Evolutionary conservation across 108 stramenopile species (phyloP).

Genomic region (Cylindrotheca fusiformis): DNA sequence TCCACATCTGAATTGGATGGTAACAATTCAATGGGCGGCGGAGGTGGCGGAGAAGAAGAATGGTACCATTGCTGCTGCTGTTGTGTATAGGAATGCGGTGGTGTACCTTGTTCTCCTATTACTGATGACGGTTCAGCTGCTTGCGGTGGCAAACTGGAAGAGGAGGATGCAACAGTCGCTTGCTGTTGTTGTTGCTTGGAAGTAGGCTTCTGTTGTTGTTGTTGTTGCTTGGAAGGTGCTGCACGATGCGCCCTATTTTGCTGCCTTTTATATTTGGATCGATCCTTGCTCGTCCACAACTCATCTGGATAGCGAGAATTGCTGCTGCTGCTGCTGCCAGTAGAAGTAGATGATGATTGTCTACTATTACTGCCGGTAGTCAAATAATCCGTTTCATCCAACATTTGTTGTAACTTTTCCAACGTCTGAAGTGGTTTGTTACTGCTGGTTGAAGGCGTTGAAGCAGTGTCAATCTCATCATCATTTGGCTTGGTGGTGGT

Average conservation of each 20-base stretch:
- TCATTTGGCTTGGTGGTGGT: background rate
- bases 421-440: slow-evolving; percentile 67
- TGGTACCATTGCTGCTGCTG: slow-evolving; percentile 34
- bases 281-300: slow-evolving; percentile 83
- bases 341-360: background rate
- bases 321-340: slow-evolving; percentile 11
- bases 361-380: slow-evolving; percentile 22
- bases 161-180: background rate
- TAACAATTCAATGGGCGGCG: background rate
- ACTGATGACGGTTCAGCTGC: slow-evolving; percentile 27
- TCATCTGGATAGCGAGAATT: slow-evolving; percentile 6
- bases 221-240: slow-evolving; percentile 2
- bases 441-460: slow-evolving; percentile 7
- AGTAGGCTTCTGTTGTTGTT: slow-evolving; percentile 12
- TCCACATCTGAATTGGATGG: slow-evolving; percentile 40
- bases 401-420: slow-evolving; percentile 76
- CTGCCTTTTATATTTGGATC: slow-evolving; percentile 67
- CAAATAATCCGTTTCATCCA: slow-evolving; percentile 85
- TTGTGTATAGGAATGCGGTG: no score
- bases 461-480: no score
- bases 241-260: slow-evolving; percentile 30
- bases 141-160: background rate
- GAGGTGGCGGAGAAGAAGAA: slow-evolving; percentile 1
- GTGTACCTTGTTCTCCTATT: no score
- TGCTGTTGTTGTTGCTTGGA: slow-evolving; percentile 8